Conservation (phyloP, 352 stramenopile genomes). For the Globisporangium barbulae region DNA sequence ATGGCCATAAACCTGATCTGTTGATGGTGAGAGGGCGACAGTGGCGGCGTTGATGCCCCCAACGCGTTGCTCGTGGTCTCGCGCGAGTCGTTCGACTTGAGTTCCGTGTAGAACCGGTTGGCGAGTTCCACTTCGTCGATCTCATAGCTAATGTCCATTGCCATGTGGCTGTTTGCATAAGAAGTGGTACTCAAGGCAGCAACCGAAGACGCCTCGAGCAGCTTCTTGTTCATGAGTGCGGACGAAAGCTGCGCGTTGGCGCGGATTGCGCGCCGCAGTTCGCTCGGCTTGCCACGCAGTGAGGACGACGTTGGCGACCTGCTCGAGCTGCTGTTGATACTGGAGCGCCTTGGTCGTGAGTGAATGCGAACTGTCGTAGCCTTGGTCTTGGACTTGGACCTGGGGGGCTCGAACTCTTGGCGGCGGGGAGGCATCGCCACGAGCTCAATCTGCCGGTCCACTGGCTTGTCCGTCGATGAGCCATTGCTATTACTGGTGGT, state of each 20-base stretch:
- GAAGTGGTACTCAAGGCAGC: background rate
- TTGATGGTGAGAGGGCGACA: background rate
- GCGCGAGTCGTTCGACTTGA: constrained; percentile 4
- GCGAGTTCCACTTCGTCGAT: constrained; percentile 14
- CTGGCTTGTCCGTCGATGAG: background rate
- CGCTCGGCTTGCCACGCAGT: background rate
- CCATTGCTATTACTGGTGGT: background rate
- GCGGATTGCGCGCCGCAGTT: background rate
- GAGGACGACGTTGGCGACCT: background rate
- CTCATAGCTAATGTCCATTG: constrained; percentile 8
- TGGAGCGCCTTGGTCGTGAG: constrained; percentile 1
- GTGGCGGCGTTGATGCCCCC: background rate
- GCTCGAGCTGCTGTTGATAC: constrained; percentile 1
- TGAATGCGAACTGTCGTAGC: background rate
- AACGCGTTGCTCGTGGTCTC: constrained; percentile 9
- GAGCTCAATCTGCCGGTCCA: constrained; percentile 8
- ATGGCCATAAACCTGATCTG: background rate
- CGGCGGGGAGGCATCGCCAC: background rate
- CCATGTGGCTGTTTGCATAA: background rate
- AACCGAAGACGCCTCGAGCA: background rate
- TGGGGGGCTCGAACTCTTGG: background rate
- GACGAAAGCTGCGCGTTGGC: constrained; percentile 17
- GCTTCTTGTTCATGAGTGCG: constrained; percentile 16
- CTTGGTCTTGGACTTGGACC: background rate
- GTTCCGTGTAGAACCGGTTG: constrained; percentile 10